A percentile compares a stretch with the other conserved stretches of the same genome.
phyloP scores from a whole-genome alignment of 179 eudicot species.

The Actinidia chinensis region DNA sequence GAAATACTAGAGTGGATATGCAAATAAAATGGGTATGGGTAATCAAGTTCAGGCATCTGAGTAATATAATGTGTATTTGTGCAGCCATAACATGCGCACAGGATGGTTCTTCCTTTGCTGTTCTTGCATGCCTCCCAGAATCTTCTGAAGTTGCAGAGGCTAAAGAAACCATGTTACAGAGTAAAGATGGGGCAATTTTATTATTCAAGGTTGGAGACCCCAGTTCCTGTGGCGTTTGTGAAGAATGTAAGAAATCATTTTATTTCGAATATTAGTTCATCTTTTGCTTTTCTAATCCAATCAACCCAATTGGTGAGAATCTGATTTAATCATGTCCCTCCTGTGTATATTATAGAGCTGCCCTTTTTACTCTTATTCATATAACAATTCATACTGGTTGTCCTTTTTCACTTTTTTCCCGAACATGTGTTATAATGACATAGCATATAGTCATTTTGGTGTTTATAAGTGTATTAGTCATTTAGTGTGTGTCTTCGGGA shows the following conservation, averaged over 20 bases:
- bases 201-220: conserved; percentile 57
- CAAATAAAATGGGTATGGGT: too few relatives aligned
- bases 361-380: not conserved
- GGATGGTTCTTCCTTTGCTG: conserved; percentile 63
- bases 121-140: conserved; percentile 58
- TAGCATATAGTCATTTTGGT: too few relatives aligned
- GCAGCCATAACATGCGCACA: conserved; percentile 71
- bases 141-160: conserved; percentile 29
- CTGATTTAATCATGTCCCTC: not conserved
- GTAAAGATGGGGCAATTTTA: conserved; percentile 55
- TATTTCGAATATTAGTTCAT: not conserved
- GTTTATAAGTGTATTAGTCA: too few relatives aligned
- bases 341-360: not conserved
- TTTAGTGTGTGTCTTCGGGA: too few relatives aligned
- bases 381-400: not conserved
- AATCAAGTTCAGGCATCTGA: too few relatives aligned
- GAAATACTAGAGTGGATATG: too few relatives aligned
- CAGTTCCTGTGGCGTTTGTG: conserved; percentile 75
- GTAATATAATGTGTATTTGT: conserved; percentile 21
- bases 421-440: not conserved
- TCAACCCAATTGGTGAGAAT: not conserved
- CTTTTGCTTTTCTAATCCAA: not conserved
- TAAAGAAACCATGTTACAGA: conserved; percentile 25
- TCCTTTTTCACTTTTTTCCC: not conserved
- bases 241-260: conserved; percentile 50